These are phyloP conservation scores for Akanthomyces uredinophilus DNA, from an alignment of 2,329 filamentous ascomycete species.

Conservation along the genomic window DNA sequence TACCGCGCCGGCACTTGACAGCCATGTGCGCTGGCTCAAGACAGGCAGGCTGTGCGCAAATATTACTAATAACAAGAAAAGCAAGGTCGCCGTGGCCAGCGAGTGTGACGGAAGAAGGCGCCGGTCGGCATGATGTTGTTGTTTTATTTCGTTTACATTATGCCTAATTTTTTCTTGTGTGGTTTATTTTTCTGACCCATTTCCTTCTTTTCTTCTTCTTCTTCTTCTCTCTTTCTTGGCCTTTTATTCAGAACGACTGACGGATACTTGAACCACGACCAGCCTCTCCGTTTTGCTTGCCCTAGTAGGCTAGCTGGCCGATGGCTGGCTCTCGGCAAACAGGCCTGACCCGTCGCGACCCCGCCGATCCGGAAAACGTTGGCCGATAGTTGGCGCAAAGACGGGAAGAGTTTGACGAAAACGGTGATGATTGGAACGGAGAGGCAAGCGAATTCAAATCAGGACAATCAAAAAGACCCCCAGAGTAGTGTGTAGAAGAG, in stretches of 20 bases:
- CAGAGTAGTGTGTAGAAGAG: not conserved
- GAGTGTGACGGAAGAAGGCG: too few relatives aligned
- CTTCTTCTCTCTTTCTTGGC: too few relatives aligned
- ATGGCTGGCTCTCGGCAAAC: constrained; percentile 2
- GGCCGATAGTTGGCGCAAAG: not conserved
- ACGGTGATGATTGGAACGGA: not conserved
- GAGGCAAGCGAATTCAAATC: not conserved
- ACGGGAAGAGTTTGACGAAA: not conserved
- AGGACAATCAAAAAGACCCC: not conserved
- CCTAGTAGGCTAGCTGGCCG: not conserved
- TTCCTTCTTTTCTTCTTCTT: too few relatives aligned
- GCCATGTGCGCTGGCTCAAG: not conserved
- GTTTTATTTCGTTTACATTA: too few relatives aligned
- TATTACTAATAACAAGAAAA: constrained; percentile 8
- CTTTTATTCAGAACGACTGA: too few relatives aligned
- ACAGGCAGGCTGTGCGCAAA: not conserved
- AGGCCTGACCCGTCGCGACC: constrained; percentile 3
- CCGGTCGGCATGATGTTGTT: too few relatives aligned
- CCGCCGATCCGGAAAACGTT: constrained; percentile 9
- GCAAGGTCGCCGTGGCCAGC: not conserved
- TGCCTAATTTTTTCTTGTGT: too few relatives aligned
- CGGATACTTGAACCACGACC: too few relatives aligned
- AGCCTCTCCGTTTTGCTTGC: too few relatives aligned
- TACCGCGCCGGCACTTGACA: not conserved
- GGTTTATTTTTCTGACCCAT: too few relatives aligned